Evolutionary conservation across 2,329 filamentous ascomycete species (phyloP), one percentile per base, ranked within the genome.

Genomic region (Nakataea oryzae): DNA sequence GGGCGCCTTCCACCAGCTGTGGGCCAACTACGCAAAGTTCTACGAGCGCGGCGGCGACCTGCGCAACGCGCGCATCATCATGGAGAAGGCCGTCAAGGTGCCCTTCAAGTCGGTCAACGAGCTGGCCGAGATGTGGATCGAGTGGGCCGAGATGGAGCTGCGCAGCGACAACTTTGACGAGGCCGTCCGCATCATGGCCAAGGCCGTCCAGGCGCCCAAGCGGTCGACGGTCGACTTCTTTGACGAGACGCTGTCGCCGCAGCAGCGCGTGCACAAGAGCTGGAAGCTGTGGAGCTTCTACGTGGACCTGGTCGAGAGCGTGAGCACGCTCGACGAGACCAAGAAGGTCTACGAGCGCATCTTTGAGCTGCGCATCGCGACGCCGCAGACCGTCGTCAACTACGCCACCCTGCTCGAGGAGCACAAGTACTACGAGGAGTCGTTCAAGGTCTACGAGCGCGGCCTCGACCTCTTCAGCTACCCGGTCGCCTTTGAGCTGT

Each of bases 281-380:
- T 99, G 95, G 95, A 99, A 97, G 74, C 78, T 99, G 13, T 99
- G 95, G 95, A 96, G 92, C 75, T 99, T 99, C 79, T 99, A 99
- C 69, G 93, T 99, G 54, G 95, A 99, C 73, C 84, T 99, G 1
- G 93, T 99, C 3, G 95, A 99, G 74, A 96, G 92, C 73, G 93
- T 97, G 34, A 88, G 90, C 64, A 91, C 89, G 0, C 76, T 99
- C 21, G 92, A 96, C 27, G 93, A 97, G 75, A 97, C 93, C 0
- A 90, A 86, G 73, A 93, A 91, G 73, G 88, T 97, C 1, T 99
- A 99, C 74, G 95, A 99, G 73, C 85, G 95, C 62, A 97, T 99
- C 69, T 99, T 99, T 72, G 96, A 99, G 75, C 86, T 99, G 64
- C 90, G 93, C 58, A 99, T 99, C 68, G 95, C 96, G 27, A 99